Evolutionary conservation across 768 basidiomycete genomes (phyloP), one percentile per base, ranked within the genome.

Genomic region (Russula virescens): DNA sequence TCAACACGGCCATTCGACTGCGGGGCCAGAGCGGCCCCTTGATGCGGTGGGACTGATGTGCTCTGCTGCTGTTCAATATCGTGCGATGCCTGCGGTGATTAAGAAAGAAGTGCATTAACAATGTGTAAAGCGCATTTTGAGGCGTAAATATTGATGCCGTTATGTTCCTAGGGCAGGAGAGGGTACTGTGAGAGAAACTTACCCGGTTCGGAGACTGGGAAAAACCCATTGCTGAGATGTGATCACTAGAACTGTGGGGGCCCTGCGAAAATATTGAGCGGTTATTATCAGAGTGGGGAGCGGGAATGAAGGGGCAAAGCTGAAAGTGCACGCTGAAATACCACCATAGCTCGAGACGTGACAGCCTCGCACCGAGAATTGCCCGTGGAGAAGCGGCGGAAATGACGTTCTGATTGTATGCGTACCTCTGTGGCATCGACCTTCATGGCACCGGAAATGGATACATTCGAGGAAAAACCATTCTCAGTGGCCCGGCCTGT

Each of bases 181-280:
- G 18, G 34, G 26, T 23, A 40, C 28, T 43, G 61, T 58, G 57
- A 53, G 63, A 64, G 28, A 55, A 43, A 64, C 63, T 55, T 55
- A 49, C 63, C 53, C 59, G 63, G 53, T 64, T 55, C 31, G 53
- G 34, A 19, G 52, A 31, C 16, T 31, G 45, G 28, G 47, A 7
- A 59, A 25, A 25, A 38, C 38, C 62, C 47, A 11, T 54, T 13
- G 28, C 9, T 21, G 46, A 45, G 49, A 34, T 18, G 19, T 26
- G 26, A 11, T 55, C 35, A 9, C n/a, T 19, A 38, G 59, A 31
- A 40, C 34, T 54, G 40, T 16, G 42, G 9, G 58, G 42, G 3
- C 16, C 43, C 63, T 42, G 51, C 57, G 42, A 16, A 49, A 43
- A 26, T 23, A 35, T 14, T 25, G 23, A 10, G 62, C 43, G 34